Base-by-base conservation (phyloP, 2,329 filamentous ascomycete species). In the Stenocarpella maydis region DNA sequence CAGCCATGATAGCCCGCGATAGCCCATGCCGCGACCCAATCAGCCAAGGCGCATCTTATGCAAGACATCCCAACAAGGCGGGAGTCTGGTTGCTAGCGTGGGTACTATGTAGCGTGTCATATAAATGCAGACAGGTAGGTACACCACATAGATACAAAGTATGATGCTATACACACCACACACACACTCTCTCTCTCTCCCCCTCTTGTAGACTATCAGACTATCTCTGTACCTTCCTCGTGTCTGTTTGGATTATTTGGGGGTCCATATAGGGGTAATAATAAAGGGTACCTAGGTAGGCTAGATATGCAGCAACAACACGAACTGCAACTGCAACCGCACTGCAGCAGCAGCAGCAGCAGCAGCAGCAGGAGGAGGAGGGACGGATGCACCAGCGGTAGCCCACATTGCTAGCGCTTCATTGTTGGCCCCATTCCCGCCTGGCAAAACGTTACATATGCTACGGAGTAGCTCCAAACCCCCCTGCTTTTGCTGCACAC, bases 361-460 rank as follows among this genome's bases (percentile, higher is more conserved):
- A n/a, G n/a, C n/a, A n/a, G n/a, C n/a, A n/a, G n/a, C n/a, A n/a
- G n/a, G n/a, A n/a, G n/a, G n/a, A n/a, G n/a, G n/a, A n/a, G n/a
- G n/a, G n/a, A n/a, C n/a, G n/a, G n/a, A 47, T 41, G 41, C 41
- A 43, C 54, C 5, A 10, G 43, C 39, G 41, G 55, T 47, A 61
- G 55, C 39, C 55, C 39, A 17, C 34, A 10, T 37, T 37, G 10
- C 47, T 61, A 61, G 58, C 58, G 58, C 47, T 61, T 61, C n/a
- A n/a, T n/a, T n/a, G n/a, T n/a, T 19, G 58, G 41, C 24, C 58
- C 58, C 21, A 47, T 61, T 41, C 58, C 24, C 17, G 58, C 47
- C 47, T 49, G 47, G 47, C 47, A 61, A 61, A 61, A 61, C 58
- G 58, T 61, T 61, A 61, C 58, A n/a, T n/a, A n/a, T n/a, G n/a